phyloP scores from a whole-genome alignment of 805 yeast species.

The Kregervanrija delftensis region DNA sequence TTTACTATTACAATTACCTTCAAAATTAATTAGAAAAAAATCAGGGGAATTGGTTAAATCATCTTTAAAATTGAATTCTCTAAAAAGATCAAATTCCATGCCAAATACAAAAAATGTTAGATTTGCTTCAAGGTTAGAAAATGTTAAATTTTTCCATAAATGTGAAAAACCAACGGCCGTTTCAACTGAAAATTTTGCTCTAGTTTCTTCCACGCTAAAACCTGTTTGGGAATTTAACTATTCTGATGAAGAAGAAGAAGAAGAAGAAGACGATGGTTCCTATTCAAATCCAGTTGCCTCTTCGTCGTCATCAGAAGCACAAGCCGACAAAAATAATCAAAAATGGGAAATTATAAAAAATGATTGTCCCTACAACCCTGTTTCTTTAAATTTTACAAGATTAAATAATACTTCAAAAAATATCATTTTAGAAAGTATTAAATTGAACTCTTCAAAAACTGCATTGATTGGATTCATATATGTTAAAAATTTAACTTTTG shows the following conservation, averaged over 20 bases:
- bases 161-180: slow-evolving; percentile 56
- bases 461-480: slow-evolving; percentile 35
- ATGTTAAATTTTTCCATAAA: slow-evolving; percentile 59
- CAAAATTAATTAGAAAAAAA: slow-evolving; percentile 38
- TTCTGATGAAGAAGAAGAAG: slow-evolving; percentile 19
- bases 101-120: slow-evolving; percentile 55
- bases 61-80: slow-evolving; percentile 39
- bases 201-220: slow-evolving; percentile 16
- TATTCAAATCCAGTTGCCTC: background rate
- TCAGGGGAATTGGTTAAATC: slow-evolving; percentile 45
- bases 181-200: slow-evolving; percentile 50
- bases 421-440: slow-evolving; percentile 30
- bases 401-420: slow-evolving; percentile 17
- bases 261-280: slow-evolving; percentile 15
- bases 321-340: slow-evolving; percentile 13
- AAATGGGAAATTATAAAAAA: slow-evolving; percentile 26
- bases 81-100: slow-evolving; percentile 38
- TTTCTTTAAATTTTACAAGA: slow-evolving; percentile 25
- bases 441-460: slow-evolving; percentile 34
- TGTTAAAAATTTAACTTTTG: slow-evolving; percentile 32
- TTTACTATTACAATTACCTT: slow-evolving; percentile 6
- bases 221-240: slow-evolving; percentile 22
- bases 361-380: slow-evolving; percentile 25
- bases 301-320: slow-evolving; percentile 2
- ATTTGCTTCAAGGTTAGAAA: slow-evolving; percentile 54